Percentiles rank a stretch among this genome's conserved stretches.
Conservation (phyloP, 176 grass and related monocot species). For the bread wheat (Triticum aestivum) region DNA sequence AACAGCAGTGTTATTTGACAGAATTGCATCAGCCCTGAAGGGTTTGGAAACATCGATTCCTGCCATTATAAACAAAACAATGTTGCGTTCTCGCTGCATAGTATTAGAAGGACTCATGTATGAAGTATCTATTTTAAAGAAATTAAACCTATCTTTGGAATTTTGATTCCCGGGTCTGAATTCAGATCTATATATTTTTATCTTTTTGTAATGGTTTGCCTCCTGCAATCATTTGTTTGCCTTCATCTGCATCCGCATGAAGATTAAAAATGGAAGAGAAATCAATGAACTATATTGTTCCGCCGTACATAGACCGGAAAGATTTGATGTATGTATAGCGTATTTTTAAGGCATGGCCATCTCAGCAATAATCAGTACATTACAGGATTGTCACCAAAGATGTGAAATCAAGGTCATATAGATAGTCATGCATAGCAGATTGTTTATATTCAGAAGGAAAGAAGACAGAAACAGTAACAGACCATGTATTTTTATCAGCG, state of each 20-base stretch:
- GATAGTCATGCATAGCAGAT: not conserved
- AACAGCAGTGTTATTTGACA: not conserved
- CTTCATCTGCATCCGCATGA: conserved; percentile 12
- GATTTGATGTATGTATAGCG: not conserved
- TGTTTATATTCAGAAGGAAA: not conserved
- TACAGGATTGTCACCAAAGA: not conserved
- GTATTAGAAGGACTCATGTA: not conserved
- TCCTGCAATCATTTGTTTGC: not conserved
- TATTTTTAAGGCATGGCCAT: not conserved
- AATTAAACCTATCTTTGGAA: conserved; percentile 36
- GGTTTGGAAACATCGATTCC: conserved; percentile 4
- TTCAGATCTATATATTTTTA: conserved; percentile 1
- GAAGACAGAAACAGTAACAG: not conserved
- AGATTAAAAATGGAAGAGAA: not conserved
- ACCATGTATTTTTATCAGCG: not conserved
- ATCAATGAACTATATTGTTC: not conserved
- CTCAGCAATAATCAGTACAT: not conserved
- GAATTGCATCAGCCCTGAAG: not conserved
- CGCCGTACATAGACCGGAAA: too few species aligned
- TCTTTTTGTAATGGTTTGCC: conserved; percentile 27
- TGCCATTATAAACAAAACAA: conserved; percentile 26
- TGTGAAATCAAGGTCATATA: not conserved
- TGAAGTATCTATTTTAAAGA: not conserved
- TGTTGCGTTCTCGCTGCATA: not conserved
- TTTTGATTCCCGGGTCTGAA: conserved; percentile 32